phyloP scores from a whole-genome alignment of 2,329 filamentous ascomycete genomes.

The Penicillium sp. region DNA sequence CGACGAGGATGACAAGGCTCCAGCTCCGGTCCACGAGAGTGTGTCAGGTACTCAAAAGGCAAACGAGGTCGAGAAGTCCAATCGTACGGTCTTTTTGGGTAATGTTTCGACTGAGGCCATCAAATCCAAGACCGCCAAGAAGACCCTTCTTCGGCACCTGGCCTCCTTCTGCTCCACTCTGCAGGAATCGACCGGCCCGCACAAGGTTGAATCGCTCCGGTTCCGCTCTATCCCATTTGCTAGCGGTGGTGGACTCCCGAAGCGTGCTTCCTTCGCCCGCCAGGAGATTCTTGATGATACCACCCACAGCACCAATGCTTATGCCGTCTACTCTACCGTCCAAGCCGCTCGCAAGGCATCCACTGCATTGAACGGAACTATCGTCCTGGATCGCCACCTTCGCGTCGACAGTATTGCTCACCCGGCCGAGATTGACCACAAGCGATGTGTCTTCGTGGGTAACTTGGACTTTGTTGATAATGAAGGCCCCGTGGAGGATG shows the following conservation, averaged over 20 bases:
- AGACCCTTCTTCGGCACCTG: constrained; percentile 72
- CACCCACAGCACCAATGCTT: constrained; percentile 90
- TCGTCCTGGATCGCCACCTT: constrained; percentile 82
- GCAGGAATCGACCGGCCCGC: constrained; percentile 51
- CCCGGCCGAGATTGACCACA: constrained; percentile 76
- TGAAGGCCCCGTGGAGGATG: constrained; percentile 65
- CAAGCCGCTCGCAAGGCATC: constrained; percentile 74
- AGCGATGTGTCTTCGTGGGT: constrained; percentile 91
- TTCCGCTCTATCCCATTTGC: constrained; percentile 92
- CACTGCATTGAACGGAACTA: constrained; percentile 75
- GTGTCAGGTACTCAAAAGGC: constrained; percentile 36
- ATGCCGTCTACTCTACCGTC: constrained; percentile 79
- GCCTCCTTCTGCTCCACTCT: constrained; percentile 66
- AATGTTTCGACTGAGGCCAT: constrained; percentile 86
- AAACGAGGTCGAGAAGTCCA: constrained; percentile 75
- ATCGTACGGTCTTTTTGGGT: constrained; percentile 85
- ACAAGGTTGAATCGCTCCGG: constrained; percentile 84
- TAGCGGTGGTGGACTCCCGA: constrained; percentile 68
- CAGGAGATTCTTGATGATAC: constrained; percentile 88
- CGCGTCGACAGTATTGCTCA: constrained; percentile 90
- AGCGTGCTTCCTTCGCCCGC: constrained; percentile 91
- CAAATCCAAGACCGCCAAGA: constrained; percentile 77
- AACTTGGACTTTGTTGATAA: constrained; percentile 96
- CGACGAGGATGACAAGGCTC: constrained; percentile 30
- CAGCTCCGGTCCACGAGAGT: constrained; percentile 42